These are phyloP conservation scores for Pseudocercospora vitis DNA, from an alignment of 2,329 filamentous ascomycete species.

Conservation along the genomic window DNA sequence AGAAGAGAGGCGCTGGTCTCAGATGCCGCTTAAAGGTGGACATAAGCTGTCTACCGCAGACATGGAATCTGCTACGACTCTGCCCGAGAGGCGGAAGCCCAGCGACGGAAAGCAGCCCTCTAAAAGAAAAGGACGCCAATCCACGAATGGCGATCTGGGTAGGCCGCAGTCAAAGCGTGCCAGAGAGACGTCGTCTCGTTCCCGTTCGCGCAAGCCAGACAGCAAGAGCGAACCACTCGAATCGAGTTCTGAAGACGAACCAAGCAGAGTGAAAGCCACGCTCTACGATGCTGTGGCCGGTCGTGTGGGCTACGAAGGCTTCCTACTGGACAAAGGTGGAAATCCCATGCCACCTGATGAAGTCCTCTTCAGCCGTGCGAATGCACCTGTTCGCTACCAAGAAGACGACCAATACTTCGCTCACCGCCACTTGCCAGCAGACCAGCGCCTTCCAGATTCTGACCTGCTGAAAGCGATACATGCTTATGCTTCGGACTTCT, in stretches of 20 bases:
- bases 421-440: slow-evolving; percentile 55
- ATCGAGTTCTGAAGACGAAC: slow-evolving; percentile 5
- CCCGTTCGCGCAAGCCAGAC: neutral
- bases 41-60: neutral
- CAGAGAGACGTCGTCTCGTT: neutral
- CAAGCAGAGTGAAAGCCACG: slow-evolving; percentile 40
- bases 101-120: neutral
- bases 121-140: slow-evolving; percentile 13
- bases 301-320: slow-evolving; percentile 49
- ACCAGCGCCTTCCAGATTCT: slow-evolving; percentile 61
- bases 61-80: neutral
- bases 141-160: slow-evolving; percentile 8
- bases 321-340: slow-evolving; percentile 41
- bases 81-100: neutral
- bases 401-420: slow-evolving; percentile 72
- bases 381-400: slow-evolving; percentile 66
- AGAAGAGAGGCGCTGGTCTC: slow-evolving; percentile 32
- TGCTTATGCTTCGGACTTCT: slow-evolving; percentile 66
- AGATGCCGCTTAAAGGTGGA: neutral
- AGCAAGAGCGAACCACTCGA: neutral
- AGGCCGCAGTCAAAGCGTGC: slow-evolving; percentile 13
- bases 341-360: slow-evolving; percentile 64
- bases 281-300: slow-evolving; percentile 72
- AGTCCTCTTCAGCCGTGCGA: slow-evolving; percentile 64
- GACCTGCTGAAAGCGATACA: slow-evolving; percentile 70